Evolutionary conservation across 2,329 filamentous ascomycete genomes (phyloP), one percentile per base, ranked within the genome.

Genomic region (Colletotrichum shisoi): DNA sequence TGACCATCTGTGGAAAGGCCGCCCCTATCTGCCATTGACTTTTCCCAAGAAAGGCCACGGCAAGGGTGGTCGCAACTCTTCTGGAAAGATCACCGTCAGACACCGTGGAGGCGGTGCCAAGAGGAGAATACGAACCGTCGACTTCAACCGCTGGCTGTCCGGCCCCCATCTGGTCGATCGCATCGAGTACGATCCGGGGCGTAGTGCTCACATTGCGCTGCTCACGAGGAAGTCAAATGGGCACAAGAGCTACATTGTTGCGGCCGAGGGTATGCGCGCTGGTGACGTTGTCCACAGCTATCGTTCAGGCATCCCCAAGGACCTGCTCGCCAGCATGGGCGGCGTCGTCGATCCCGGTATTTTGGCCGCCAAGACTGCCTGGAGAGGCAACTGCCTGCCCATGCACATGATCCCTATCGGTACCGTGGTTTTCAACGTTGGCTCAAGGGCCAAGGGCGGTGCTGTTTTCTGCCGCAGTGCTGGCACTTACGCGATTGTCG

Each of bases 391-490:
- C 79, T 99, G 95, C 77, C 80, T 99, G 72, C 95, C 95, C 15
- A 83, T 99, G 76, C 92, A 96, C 79, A 95, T 99, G 89, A 91
- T 99, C 68, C 96, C 95, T 1, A 86, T 97, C 45, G 94, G 95
- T n/a, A 97, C 93, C 3, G 87, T 93, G 48, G 88, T 99, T 58
- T 97, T 91, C 83, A 95, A 94, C 71, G 89, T 99, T 40, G 94
- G 94, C 13, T 92, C 90, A 31, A 84, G 88, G 4, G 85, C 87
- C 39, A 89, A 89, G 67, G 87, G 90, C 27, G 87, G 88, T 13
- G 95, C 91, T 15, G 93, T 97, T 21, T 95, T 99, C 77, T 99
- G 95, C 77, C 90, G 95, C 70, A 96, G 93, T 76, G 95, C 96
- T 2, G 95, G 95, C 52, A 98, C 95, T 11, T 94, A 93, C 75